Percentiles rank a stretch among this genome's conserved stretches.
These are phyloP conservation scores for Melastoma candidum DNA, from an alignment of 441 rosid genomes.

Conservation along the genomic window DNA sequence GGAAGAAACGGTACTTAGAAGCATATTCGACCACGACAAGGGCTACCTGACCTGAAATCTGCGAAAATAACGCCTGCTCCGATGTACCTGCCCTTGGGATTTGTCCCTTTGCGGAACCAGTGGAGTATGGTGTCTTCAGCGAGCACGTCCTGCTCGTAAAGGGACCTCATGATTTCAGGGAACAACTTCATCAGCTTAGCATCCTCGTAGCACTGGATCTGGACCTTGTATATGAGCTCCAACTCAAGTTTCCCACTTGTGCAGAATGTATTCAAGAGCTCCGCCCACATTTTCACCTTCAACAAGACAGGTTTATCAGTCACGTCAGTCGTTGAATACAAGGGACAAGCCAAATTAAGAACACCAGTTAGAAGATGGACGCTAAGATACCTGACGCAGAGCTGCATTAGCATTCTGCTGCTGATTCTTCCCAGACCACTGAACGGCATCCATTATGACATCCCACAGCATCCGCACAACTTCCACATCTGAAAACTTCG, in stretches of 20 bases:
- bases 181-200: constrained; percentile 94
- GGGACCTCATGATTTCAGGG: constrained; percentile 82
- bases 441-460: constrained; percentile 97
- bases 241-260: constrained; percentile 80
- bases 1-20: too few species aligned
- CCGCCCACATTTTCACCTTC: constrained; percentile 90
- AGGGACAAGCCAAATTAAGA: too few species aligned
- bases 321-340: background rate
- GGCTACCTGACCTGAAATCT: too few species aligned
- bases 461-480: constrained; percentile 89
- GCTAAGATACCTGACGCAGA: constrained; percentile 57
- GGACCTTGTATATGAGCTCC: constrained; percentile 90
- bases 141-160: constrained; percentile 87
- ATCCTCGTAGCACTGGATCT: constrained; percentile 97
- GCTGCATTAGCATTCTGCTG: constrained; percentile 95
- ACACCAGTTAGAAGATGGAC: too few species aligned
- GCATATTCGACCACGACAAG: too few species aligned
- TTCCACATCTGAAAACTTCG: constrained; percentile 73
- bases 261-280: constrained; percentile 67
- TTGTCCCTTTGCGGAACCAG: constrained; percentile 89
- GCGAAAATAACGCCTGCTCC: too few species aligned
- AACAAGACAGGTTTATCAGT: background rate
- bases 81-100: constrained; percentile 80
- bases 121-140: constrained; percentile 89
- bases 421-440: constrained; percentile 99